Evolutionary conservation across 192 early-diverging fungal species (phyloP), one percentile per base, ranked within the genome.

Genomic region (Backusella macrospora): DNA sequence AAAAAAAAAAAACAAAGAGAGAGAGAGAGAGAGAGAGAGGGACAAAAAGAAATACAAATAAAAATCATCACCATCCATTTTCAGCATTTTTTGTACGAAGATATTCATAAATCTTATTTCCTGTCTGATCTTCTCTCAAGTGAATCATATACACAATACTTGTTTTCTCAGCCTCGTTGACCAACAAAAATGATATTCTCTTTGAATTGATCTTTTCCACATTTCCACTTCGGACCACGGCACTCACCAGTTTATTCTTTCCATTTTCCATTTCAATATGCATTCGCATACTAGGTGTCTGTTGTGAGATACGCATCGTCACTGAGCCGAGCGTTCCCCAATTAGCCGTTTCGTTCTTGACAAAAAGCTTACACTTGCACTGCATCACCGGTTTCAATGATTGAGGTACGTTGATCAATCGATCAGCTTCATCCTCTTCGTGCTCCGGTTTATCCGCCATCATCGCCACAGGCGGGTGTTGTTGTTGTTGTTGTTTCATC

Each of bases 71-170:
- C 77, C 72, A 71, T 34, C 70, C 73, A 42, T 74, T 65, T 42
- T 55, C 44, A 34, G 55, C 44, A 68, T 76, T 75, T 21, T 75
- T 73, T 18, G 49, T 68, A 42, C 74, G 82, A 46, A 88, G 65
- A 29, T 84, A 78, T 26, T 88, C 83, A 68, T 76, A 85, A 14
- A 81, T 82, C 75, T 86, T 86, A 7, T 59, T 73, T 9, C 80
- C 79, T n/a, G 77, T 64, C 34, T 78, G 47, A 23, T 88, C 87
- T 18, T 88, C 87, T 67, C 84, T 85, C 64, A 88, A 76, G 47
- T 88, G 85, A 18, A 88, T 65, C 86, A 88, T 82, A 26, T 88
- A 88, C 14, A 88, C 80, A 29, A 82, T 80, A 43, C 81, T 80
- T 68, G 82, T 76, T 70, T 80, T 84, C 47, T 79, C 74, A 49